These are phyloP conservation scores for Tetrahymena elliotti DNA, from an alignment of 73 alveolate species.

Conservation along the genomic window DNA sequence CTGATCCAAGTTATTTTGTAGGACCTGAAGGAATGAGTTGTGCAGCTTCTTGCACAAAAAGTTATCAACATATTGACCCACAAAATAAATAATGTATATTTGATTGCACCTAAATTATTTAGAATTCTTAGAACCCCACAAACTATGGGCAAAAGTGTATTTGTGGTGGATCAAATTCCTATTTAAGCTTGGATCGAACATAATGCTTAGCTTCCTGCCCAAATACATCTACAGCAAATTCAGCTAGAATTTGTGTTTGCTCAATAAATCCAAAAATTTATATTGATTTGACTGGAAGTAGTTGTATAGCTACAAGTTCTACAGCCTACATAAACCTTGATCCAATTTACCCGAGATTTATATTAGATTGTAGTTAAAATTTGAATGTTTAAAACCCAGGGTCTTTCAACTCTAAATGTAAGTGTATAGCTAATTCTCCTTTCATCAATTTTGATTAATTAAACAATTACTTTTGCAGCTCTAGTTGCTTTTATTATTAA, in stretches of 20 bases:
- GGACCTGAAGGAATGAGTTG: not conserved
- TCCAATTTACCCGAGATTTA: not conserved
- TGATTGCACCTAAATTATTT: not conserved
- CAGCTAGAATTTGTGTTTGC: not conserved
- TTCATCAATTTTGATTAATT: not conserved
- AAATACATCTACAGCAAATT: not conserved
- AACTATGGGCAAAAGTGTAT: not conserved
- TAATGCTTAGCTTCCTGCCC: not conserved
- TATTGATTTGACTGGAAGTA: not conserved
- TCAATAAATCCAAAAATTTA: not conserved
- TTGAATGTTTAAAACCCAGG: not conserved
- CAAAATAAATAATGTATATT: not conserved
- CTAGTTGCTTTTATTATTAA: not conserved
- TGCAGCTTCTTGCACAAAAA: not conserved
- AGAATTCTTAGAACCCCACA: not conserved
- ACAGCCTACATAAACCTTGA: not conserved
- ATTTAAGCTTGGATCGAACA: not conserved
- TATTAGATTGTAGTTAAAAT: not conserved
- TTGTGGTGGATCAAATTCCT: not conserved
- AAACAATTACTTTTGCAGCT: not conserved
- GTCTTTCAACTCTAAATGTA: not conserved
- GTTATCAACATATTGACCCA: not conserved
- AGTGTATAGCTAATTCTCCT: not conserved
- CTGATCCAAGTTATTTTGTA: not conserved
- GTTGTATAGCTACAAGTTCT: not conserved